Conservation (phyloP, 2,329 filamentous ascomycete species). For the Colletotrichum australisinense region DNA sequence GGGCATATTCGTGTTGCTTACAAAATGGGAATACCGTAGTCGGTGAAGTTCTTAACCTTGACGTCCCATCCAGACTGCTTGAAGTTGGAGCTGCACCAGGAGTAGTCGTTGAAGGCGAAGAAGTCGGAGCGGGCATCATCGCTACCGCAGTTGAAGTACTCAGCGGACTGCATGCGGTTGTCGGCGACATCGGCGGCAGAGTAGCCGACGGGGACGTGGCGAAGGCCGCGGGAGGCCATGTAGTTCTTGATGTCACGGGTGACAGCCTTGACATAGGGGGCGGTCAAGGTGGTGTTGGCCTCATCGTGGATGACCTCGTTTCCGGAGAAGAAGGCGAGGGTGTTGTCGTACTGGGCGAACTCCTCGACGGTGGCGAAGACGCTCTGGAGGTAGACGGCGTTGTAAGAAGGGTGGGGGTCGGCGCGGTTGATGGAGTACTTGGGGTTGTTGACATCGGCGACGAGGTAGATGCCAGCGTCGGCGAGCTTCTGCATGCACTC, state of each 20-base stretch:
- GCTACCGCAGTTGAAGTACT: slow-evolving; percentile 93
- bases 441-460: slow-evolving; percentile 91
- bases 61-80: slow-evolving; percentile 81
- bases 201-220: slow-evolving; percentile 80
- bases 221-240: slow-evolving; percentile 70
- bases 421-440: slow-evolving; percentile 88
- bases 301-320: slow-evolving; percentile 83
- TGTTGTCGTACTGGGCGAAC: slow-evolving; percentile 87
- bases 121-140: slow-evolving; percentile 89
- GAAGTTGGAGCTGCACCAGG: slow-evolving; percentile 83
- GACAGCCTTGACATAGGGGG: slow-evolving; percentile 82
- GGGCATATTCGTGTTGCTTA: slow-evolving; percentile 48
- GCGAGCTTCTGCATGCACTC: slow-evolving; percentile 85
- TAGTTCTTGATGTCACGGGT: slow-evolving; percentile 82
- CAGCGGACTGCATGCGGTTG: slow-evolving; percentile 87
- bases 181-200: slow-evolving; percentile 82
- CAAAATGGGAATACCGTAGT: slow-evolving; percentile 91
- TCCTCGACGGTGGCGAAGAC: slow-evolving; percentile 90
- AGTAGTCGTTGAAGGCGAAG: slow-evolving; percentile 92
- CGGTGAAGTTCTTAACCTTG: slow-evolving; percentile 88
- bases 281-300: slow-evolving; percentile 70
- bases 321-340: slow-evolving; percentile 85
- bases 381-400: slow-evolving; percentile 83
- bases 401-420: slow-evolving; percentile 82
- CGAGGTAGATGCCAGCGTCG: slow-evolving; percentile 90